phyloP scores from a whole-genome alignment of 2,329 filamentous ascomycete genomes.

The Trichoderma semiorbis region DNA sequence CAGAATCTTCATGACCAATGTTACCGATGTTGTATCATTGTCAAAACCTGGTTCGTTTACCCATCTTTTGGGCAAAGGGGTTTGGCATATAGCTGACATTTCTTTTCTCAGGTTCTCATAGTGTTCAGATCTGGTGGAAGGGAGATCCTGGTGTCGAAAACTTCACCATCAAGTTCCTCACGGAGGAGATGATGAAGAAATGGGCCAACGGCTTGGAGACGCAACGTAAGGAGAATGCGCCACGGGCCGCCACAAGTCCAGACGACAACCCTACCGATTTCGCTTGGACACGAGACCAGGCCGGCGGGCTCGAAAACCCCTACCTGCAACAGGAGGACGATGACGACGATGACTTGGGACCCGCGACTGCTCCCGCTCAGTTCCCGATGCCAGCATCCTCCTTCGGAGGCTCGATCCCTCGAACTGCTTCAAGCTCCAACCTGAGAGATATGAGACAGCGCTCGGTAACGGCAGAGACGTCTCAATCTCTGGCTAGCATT shows the following conservation, averaged over 20 bases:
- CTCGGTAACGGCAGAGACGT: slow-evolving; percentile 71
- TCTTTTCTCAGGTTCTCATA: slow-evolving; percentile 69
- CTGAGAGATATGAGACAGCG: slow-evolving; percentile 73
- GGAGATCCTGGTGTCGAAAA: slow-evolving; percentile 94
- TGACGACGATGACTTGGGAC: slow-evolving; percentile 54
- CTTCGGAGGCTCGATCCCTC: slow-evolving; percentile 28
- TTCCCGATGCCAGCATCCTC: slow-evolving; percentile 32
- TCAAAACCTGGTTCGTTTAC: slow-evolving; percentile 72
- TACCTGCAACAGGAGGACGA: slow-evolving; percentile 66
- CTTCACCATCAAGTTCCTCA: slow-evolving; percentile 89
- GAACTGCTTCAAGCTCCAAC: slow-evolving; percentile 65
- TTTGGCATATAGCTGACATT: background rate
- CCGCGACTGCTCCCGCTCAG: slow-evolving; percentile 35
- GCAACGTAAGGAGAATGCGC: slow-evolving; percentile 63
- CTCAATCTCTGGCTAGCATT: slow-evolving; percentile 54
- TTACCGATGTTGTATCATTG: slow-evolving; percentile 87
- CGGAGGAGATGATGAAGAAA: slow-evolving; percentile 89
- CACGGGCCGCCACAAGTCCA: slow-evolving; percentile 45
- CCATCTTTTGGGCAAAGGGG: background rate
- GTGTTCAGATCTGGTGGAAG: slow-evolving; percentile 98
- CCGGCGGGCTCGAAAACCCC: slow-evolving; percentile 71
- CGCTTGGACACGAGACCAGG: slow-evolving; percentile 69
- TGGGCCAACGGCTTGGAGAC: slow-evolving; percentile 79
- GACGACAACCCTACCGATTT: slow-evolving; percentile 67
- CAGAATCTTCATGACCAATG: slow-evolving; percentile 98